Evolutionary conservation across 768 basidiomycete species (phyloP), one percentile per base, ranked within the genome.

Genomic region (Russula dissimulans): DNA sequence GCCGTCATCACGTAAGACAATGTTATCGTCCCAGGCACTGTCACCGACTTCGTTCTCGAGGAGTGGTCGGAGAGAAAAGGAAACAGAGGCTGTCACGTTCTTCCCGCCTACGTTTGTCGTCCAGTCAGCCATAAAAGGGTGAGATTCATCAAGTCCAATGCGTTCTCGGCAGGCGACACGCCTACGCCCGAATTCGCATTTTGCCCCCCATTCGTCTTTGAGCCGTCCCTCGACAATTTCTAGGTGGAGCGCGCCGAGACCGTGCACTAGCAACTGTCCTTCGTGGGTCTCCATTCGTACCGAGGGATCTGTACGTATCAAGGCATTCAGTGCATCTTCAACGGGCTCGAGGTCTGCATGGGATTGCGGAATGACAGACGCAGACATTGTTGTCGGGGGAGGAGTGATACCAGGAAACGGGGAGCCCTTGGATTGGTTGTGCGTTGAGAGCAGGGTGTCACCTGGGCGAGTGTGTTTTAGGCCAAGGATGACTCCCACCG

Each of bases 251-350:
- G 87, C 82, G 14, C 91, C 91, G 44, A 94, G 81, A 2, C 91
- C 91, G 65, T 93, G 89, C 1, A 91, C 78, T 34, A 94, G 78
- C 38, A 91, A 75, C 67, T 94, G 91, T 1, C 90, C 91, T 64
- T 94, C 91, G 57, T 89, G 85, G 3, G 76, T 74, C 56, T 92
- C 91, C 34, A 85, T 76, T 18, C 92, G 85, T 32, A 92, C 81
- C 0, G 90, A 92, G n/a, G 91, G 91, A 68, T 94, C 91, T 1
- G 92, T 93, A n/a, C 91, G 85, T 17, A 82, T 76, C 31, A 94
- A 74, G 1, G 87, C 75, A 31, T 79, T 75, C 18, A 94, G 74
- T 9, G 91, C 91, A 49, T 84, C 79, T 72, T 90, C 85, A 1
- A 93, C 87, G 18, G 86, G 84, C 57, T 82, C 79, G 10, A 90